Evolutionary conservation across 768 basidiomycete genomes (phyloP), one percentile per base, ranked within the genome.

Genomic region (Vararia minispora): DNA sequence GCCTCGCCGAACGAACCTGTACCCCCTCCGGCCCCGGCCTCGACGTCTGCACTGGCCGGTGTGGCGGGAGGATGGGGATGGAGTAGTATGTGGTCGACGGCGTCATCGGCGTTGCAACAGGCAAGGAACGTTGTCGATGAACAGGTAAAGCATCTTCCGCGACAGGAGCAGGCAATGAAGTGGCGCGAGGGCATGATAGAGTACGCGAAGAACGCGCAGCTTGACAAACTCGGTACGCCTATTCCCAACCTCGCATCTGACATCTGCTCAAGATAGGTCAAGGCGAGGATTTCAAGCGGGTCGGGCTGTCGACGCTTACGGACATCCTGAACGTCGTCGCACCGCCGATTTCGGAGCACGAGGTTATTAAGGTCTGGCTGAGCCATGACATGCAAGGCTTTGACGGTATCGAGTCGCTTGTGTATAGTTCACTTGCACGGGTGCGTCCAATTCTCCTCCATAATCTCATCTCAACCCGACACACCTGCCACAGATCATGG

Each of bases 331-430:
- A 97, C 55, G 94, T 83, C 21, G 94, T 99, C 43, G 95, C 95
- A 0, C 95, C 95, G 28, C 95, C 95, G 10, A 98, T 98, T 51
- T 87, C 92, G 18, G 92, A 94, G 57, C 94, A 98, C 55, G 95
- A 99, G 60, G 89, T 97, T 12, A 91, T 99, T 46, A 79, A 95
- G 56, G 79, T 99, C 6, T 89, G 87, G 83, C 63, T 99, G 27
- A 84, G 82, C 52, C 92, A 98, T 61, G 91, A 95, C 48, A 92
- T 99, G 92, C 69, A 73, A 46, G 95, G 95, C 13, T 97, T 94
- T 55, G 90, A 92, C 41, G 95, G 95, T 6, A 72, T 98, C 29
- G 94, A 98, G 61, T 72, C 80, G 9, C 71, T 99, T n/a, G 86
- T 91, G 18, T 98, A 95, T 61, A 76, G 81, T 17, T 81, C 87